Evolutionary conservation across 83 land plant species (phyloP), one percentile per base, ranked within the genome.

Genomic region (Larix sibirica): DNA sequence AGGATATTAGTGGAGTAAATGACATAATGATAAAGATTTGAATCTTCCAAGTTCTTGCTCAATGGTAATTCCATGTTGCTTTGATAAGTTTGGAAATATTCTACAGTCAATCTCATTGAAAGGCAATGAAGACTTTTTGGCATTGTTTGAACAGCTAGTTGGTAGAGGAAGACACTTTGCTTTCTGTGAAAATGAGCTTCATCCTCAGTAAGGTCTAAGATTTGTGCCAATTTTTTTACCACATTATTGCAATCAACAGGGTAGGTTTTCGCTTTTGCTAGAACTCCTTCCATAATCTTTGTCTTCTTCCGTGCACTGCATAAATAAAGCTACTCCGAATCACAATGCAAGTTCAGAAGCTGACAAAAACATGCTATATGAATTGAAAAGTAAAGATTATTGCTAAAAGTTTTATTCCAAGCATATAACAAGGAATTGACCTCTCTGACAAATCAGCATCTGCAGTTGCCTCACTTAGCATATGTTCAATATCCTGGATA

Each of bases 41-140:
- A 86, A 83, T 89, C 77, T 23, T 81, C 62, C 74, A 77, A 77
- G 62, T 79, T 44, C 78, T 69, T 50, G 44, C 26, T 24, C 23
- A 47, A 20, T n/a, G 84, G 64, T 62, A 13, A 54, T 23, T 73
- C 65, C 20, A 47, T 6, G 8, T 50, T 47, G 62, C 56, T 61
- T 42, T 40, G 23, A 50, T 79, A 40, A 65, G 84, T 47, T 79
- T 59, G 81, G 66, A 90, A 92, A 83, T 89, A 90, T 85, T 94
- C 95, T 10, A 92, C 88, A 6, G 97, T 94, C 81, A 94, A 85
- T 84, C 88, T 83, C 92, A 94, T 89, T 28, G 90, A 89, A 18
- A 94, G 81, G 70, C 97, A 94, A 77, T 94, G 97, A 6, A 84
- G 89, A 82, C 93, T 91, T 83, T 92, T 94, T 3, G 93, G 95